A percentile compares a stretch with the other conserved stretches of the same genome.
Evolutionary conservation across 2,329 filamentous ascomycete genomes (phyloP).

Genomic region (Aspergillus tubingensis): DNA sequence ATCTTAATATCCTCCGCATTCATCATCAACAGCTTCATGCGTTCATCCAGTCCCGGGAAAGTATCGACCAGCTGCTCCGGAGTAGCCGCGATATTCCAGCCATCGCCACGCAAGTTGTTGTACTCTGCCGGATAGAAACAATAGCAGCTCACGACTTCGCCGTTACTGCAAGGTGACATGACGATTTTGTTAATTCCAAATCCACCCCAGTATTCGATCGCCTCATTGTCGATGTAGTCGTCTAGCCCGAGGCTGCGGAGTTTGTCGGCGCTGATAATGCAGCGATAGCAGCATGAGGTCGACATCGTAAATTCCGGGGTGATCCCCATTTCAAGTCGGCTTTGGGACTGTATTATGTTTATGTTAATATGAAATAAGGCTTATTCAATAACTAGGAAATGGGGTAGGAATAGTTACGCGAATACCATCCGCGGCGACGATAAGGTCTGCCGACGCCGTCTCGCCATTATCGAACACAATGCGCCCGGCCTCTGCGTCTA

Average conservation of each 20-base stretch:
- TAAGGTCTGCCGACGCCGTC: slow-evolving; percentile 21
- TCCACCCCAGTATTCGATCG: slow-evolving; percentile 37
- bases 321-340: slow-evolving; percentile 29
- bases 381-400: too few relatives aligned
- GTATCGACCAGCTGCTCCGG: slow-evolving; percentile 27
- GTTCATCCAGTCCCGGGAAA: slow-evolving; percentile 24
- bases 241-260: slow-evolving; percentile 26
- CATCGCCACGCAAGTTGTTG: slow-evolving; percentile 27
- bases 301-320: slow-evolving; percentile 36
- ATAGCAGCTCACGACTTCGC: slow-evolving; percentile 42
- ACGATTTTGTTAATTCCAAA: slow-evolving; percentile 46
- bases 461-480: slow-evolving; percentile 26
- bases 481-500: slow-evolving; percentile 22
- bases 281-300: slow-evolving; percentile 40
- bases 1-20: slow-evolving; percentile 30
- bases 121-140: slow-evolving; percentile 38
- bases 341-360: slow-evolving; percentile 17
- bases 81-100: slow-evolving; percentile 26
- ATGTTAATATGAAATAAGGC: background rate
- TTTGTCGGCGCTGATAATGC: slow-evolving; percentile 29
- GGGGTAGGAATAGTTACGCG: slow-evolving; percentile 16
- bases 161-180: slow-evolving; percentile 41
- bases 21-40: slow-evolving; percentile 24
- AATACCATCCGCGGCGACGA: slow-evolving; percentile 30
- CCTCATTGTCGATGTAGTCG: slow-evolving; percentile 38